phyloP scores from a whole-genome alignment of 2,329 filamentous ascomycete species.

The Phyllosticta ampelicida region DNA sequence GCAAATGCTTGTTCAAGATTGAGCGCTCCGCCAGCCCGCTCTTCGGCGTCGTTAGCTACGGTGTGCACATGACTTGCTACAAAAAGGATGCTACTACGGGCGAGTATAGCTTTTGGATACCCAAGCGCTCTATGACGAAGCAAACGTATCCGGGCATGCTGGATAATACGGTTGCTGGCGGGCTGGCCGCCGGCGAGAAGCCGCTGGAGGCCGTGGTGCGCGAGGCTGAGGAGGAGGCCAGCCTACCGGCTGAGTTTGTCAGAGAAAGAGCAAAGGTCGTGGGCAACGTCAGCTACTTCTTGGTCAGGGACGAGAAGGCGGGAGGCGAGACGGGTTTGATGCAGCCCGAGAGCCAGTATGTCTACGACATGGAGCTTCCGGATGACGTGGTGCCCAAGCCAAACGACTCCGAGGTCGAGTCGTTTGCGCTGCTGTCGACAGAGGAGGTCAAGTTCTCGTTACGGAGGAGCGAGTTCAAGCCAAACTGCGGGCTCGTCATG shows the following conservation, averaged over 20 bases:
- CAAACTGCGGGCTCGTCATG: slow-evolving; percentile 76
- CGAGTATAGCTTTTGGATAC: slow-evolving; percentile 74
- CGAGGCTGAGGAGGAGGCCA: slow-evolving; percentile 84
- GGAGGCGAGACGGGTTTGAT: slow-evolving; percentile 73
- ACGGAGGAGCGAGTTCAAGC: slow-evolving; percentile 70
- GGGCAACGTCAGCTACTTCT: slow-evolving; percentile 75
- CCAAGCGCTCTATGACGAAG: slow-evolving; percentile 64
- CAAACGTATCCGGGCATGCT: slow-evolving; percentile 84
- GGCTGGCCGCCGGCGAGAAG: slow-evolving; percentile 68
- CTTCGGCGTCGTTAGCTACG: slow-evolving; percentile 35
- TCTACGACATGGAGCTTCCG: slow-evolving; percentile 78
- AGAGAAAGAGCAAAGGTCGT: slow-evolving; percentile 46
- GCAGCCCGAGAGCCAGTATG: slow-evolving; percentile 84
- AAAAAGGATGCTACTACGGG: slow-evolving; percentile 23
- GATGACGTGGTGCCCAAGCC: slow-evolving; percentile 59
- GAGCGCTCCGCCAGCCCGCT: slow-evolving; percentile 32
- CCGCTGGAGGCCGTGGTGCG: slow-evolving; percentile 74
- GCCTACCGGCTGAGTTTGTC: slow-evolving; percentile 59
- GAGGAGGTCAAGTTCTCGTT: slow-evolving; percentile 65
- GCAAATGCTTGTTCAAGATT: slow-evolving; percentile 31
- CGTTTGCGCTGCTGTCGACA: slow-evolving; percentile 67
- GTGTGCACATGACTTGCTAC: slow-evolving; percentile 33
- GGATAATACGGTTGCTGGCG: slow-evolving; percentile 87
- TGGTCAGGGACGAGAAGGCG: slow-evolving; percentile 62
- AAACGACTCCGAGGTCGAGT: slow-evolving; percentile 80